Conservation (phyloP, 306 rosid species). For the Vachellia collinsii region DNA sequence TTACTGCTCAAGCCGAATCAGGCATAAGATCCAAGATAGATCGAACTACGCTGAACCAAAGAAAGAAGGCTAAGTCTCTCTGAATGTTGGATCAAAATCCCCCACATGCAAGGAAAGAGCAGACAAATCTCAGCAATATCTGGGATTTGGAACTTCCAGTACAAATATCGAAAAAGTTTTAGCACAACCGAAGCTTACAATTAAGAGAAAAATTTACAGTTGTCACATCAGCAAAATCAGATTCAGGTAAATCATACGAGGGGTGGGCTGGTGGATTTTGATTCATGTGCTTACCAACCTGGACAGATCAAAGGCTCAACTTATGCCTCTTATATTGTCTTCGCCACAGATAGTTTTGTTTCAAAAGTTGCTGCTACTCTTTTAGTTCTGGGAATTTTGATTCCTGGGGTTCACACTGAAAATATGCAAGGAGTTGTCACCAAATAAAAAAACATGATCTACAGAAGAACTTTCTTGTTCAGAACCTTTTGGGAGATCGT, state of each 20-base stretch:
- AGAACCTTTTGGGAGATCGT: no score
- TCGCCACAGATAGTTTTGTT: neutral
- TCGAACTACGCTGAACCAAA: conserved; percentile 20
- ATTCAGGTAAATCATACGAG: conserved; percentile 26
- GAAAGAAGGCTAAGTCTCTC: conserved; percentile 34
- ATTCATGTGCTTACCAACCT: conserved; percentile 9
- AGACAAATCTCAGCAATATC: conserved; percentile 8
- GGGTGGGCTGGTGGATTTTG: conserved; percentile 29
- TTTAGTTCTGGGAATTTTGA: conserved; percentile 7
- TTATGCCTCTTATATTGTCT: conserved; percentile 34
- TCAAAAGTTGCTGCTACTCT: neutral
- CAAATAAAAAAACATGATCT: neutral
- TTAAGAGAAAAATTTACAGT: conserved; percentile 25
- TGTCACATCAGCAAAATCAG: conserved; percentile 42
- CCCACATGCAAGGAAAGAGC: conserved; percentile 18
- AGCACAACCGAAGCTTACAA: neutral
- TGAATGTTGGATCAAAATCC: conserved; percentile 23
- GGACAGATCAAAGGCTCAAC: conserved; percentile 18
- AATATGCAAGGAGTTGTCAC: neutral
- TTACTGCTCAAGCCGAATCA: no score
- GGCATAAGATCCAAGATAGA: neutral
- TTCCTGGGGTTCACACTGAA: neutral
- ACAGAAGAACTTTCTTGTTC: neutral
- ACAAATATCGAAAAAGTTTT: neutral
- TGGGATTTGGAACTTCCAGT: neutral